These are phyloP conservation scores for Rhypophila decipiens DNA, from an alignment of 495 filamentous ascomycete species.

Conservation along the genomic window DNA sequence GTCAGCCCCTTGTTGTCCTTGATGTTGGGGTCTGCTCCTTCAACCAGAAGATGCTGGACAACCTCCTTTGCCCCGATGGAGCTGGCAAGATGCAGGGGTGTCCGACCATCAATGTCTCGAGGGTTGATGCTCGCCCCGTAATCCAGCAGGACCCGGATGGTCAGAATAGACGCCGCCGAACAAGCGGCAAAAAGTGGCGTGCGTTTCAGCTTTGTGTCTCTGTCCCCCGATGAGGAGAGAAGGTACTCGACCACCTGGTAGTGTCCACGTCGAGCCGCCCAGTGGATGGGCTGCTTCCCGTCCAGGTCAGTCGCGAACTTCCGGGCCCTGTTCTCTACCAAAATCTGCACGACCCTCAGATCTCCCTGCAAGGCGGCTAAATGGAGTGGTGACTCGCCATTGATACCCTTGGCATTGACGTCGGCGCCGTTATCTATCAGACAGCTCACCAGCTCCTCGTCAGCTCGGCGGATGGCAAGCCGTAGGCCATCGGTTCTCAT, in stretches of 20 bases:
- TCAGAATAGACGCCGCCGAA: conserved; percentile 11
- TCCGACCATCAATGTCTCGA: conserved; percentile 12
- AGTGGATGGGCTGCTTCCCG: conserved; percentile 6
- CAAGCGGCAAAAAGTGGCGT: conserved; percentile 15
- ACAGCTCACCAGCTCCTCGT: conserved; percentile 4
- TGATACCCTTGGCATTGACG: conserved; percentile 7
- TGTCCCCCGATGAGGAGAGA: conserved; percentile 3
- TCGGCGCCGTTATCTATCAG: conserved; percentile 8
- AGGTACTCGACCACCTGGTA: conserved; percentile 6
- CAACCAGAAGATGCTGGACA: conserved; percentile 13
- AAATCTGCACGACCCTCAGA: conserved; percentile 7
- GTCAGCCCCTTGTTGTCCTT: conserved; percentile 11
- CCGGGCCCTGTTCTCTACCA: conserved; percentile 9
- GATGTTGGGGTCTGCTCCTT: conserved; percentile 4
- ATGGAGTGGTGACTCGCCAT: conserved; percentile 9
- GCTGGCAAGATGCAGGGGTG: conserved; percentile 20
- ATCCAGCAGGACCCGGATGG: conserved; percentile 14
- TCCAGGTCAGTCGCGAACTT: conserved; percentile 2
- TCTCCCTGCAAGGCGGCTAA: conserved; percentile 9
- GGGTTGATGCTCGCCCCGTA: conserved; percentile 16
- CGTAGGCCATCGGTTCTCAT: conserved; percentile 1
- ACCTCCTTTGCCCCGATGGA: conserved; percentile 12
- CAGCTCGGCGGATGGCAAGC: neutral
- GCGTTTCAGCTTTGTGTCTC: neutral
- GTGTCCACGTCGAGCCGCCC: conserved; percentile 6